Base-by-base conservation (phyloP, 495 filamentous ascomycete genomes). In the Penicillium silybi region DNA sequence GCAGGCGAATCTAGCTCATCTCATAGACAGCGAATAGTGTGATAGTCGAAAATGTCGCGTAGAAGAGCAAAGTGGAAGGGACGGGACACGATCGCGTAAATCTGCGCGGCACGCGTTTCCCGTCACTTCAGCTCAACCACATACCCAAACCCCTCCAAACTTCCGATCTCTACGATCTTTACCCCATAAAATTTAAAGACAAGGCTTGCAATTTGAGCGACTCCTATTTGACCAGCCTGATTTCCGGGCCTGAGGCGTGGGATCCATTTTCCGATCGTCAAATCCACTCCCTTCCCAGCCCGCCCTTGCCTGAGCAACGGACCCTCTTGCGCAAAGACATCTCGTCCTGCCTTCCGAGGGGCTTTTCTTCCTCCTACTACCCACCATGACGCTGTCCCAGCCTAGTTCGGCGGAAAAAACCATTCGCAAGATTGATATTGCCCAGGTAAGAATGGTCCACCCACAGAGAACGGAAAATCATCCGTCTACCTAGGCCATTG, bases 391-490 rank as follows among this genome's bases (percentile, higher is more conserved):
- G 54, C 50, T 62, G 32, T 58, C 59, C 41, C 64, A 63, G 46
- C 64, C 69, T 43, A 53, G 60, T 49, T 68, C 61, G 40, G 66
- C 70, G 39, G 72, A 75, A 56, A 69, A 68, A 57, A 70, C 71
- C 2, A 70, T 74, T 60, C 72, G 71, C 41, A 77, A 75, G 61
- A 74, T 73, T 44, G 70, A 77, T 56, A 85, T 95, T 57, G 88
- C 89, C 63, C 92, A 92, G 85, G 91, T 95, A 77, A 60, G 76
- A 46, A 19, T 3, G 11, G 2, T 3, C 3, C 2, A 23, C 22
- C 22, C 6, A 23, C 4, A 15, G 11, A 3, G 11, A 32, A 13
- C 3, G 29, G 29, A 32, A 32, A 32, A 32, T 32, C 29, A 2
- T 32, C 9, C 11, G 29, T 32, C 29, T 32, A 11, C 29, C 29